Evolutionary conservation across 768 basidiomycete genomes (phyloP), one percentile per base, ranked within the genome.

Genomic region (Rickenella mellea): DNA sequence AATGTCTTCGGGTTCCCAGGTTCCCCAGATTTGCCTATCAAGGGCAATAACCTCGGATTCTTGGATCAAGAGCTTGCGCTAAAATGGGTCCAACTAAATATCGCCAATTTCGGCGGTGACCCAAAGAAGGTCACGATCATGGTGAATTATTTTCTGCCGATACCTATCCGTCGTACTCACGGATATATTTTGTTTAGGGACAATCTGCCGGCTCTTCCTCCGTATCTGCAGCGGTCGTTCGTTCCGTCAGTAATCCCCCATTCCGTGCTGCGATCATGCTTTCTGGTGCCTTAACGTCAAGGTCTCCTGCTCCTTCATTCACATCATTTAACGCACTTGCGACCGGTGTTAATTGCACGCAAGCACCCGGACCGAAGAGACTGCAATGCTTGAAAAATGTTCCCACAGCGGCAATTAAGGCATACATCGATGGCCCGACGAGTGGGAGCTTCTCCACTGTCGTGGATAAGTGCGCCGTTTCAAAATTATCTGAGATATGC

Each of bases 1-100:
- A 67, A 69, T 40, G 70, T 73, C 1, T 70, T 83, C 50, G 82
- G 82, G 19, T 83, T 82, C 61, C 68, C 78, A 22, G 56, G 74
- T 1, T 52, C 62, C 8, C 72, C 78, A 2, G 73, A 68, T 12
- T 25, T 25, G 10, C 24, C 27, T 15, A 15, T 40, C 20, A 22
- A 63, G 19, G 68, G 67, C 42, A 66, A 68, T 14, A 72, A 72
- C 52, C 69, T 62, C 44, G 72, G 69, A 0, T 48, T 73, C 29
- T 66, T 62, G 14, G 71, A 74, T 51, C 65, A 71, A 36, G 58
- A 66, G 4, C 32, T 54, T n/a, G 64, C 65, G 7, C 40, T 68
- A 6, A 43, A 62, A 17, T 69, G 64, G 66, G 51, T 68, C 0
- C 59, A 60, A 36, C 29, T 53, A 1, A 54, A 68, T 31, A 63